Base-by-base conservation (phyloP, 495 filamentous ascomycete genomes). In the Xylaria flabelliformis region DNA sequence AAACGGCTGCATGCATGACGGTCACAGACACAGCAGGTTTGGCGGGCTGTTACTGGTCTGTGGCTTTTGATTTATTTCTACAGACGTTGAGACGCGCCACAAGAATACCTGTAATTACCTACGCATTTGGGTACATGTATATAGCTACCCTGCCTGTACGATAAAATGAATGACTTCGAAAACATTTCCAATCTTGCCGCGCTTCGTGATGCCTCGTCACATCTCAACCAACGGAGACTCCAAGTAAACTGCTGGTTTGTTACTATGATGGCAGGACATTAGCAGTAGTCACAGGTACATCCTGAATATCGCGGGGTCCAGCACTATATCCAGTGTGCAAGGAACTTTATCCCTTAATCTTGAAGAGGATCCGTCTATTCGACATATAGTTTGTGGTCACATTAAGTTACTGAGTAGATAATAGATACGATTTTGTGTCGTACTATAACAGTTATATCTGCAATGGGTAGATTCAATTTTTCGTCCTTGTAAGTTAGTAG, bases 61-160 rank as follows among this genome's bases (percentile, higher is more conserved):
- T 36, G 73, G 61, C 69, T 61, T 68, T 72, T 53, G 67, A 72
- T 56, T 71, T 29, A 29, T 56, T 73, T 72, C 56, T 72, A n/a
- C 41, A 51, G 26, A 67, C 64, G 63, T 62, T 64, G 66, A 76
- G 65, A 71, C 68, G 59, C 42, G 46, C 32, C 36, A 65, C 67
- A 73, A 65, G 70, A 66, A 67, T 42, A 55, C 59, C 50, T 79
- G 75, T 77, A 76, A 75, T 77, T 48, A 76, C 75, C 34, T 68
- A 29, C 32, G 15, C 50, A 63, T 48, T 53, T 26, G 75, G 76
- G 73, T 78, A 61, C 58, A 9, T 78, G 73, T 78, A 79, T 69
- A 79, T 78, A 76, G 74, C 55, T 50, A 72, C 69, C 75, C 73
- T 64, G 59, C 74, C 74, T 79, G 77, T 76, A 79, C 74, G 74